phyloP scores from a whole-genome alignment of 2,329 filamentous ascomycete species.

The Penicillium paneum region DNA sequence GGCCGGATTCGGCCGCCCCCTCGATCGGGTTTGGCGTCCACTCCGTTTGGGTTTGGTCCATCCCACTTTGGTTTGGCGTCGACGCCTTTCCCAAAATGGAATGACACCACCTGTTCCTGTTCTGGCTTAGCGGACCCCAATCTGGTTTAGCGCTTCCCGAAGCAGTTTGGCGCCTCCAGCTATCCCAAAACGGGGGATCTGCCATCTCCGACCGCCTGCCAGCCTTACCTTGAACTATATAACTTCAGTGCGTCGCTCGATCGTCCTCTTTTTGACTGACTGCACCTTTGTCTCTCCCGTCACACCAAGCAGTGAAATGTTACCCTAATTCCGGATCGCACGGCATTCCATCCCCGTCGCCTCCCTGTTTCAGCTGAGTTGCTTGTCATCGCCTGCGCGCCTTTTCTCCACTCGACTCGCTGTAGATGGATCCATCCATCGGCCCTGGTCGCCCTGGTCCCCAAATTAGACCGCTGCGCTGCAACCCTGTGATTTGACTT shows the following conservation, averaged over 20 bases:
- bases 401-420: slow-evolving; percentile 3
- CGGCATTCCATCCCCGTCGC: not conserved
- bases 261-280: not conserved
- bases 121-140: slow-evolving; percentile 3
- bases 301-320: slow-evolving; percentile 1
- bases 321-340: slow-evolving; percentile 11
- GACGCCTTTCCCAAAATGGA: slow-evolving; percentile 2
- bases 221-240: not conserved
- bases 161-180: slow-evolving; percentile 1
- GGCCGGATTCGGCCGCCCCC: too few species aligned
- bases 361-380: slow-evolving; percentile 7
- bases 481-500: not conserved
- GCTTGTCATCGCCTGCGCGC: slow-evolving; percentile 1
- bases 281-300: not conserved
- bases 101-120: not conserved
- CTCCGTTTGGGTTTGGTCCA: not conserved
- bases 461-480: not conserved
- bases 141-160: slow-evolving; percentile 2
- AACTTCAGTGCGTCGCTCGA: slow-evolving; percentile 10
- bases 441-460: not conserved
- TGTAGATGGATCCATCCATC: not conserved
- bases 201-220: slow-evolving; percentile 1
- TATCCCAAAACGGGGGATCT: slow-evolving; percentile 1
- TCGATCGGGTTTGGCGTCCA: too few species aligned
- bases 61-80: slow-evolving; percentile 6